Evolutionary conservation across 1,139 yeast genomes (phyloP).

Genomic region (Debaryomyces subglobosus): DNA sequence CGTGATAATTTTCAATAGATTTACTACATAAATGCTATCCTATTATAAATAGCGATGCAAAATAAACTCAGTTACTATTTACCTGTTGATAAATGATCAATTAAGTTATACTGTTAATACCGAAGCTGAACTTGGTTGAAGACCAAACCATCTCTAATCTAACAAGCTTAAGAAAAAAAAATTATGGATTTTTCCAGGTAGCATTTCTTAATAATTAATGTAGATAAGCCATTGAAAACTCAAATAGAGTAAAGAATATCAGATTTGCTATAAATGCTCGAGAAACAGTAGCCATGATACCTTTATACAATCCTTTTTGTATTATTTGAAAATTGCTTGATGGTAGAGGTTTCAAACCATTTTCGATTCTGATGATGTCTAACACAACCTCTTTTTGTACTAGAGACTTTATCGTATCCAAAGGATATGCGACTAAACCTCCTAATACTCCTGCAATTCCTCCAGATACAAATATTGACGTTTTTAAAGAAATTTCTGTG

Average conservation of each 20-base stretch:
- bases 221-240: constrained; percentile 1
- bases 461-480: constrained; percentile 10
- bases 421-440: constrained; percentile 10
- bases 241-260: constrained; percentile 3
- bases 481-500: neutral
- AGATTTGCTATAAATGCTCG: constrained; percentile 3
- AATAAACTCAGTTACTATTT: too few species aligned
- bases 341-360: neutral
- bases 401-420: constrained; percentile 9
- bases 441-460: constrained; percentile 10
- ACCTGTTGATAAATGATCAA: too few species aligned
- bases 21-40: too few species aligned
- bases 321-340: neutral
- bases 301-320: neutral
- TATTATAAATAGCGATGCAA: too few species aligned
- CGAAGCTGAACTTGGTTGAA: too few species aligned
- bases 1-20: too few species aligned
- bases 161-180: neutral
- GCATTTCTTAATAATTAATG: neutral
- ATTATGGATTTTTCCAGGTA: neutral
- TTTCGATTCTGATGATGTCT: constrained; percentile 19
- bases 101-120: too few species aligned
- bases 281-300: neutral
- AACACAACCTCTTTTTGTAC: constrained; percentile 6
- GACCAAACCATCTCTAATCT: neutral